These are phyloP conservation scores for Chaetomium globosum DNA, from an alignment of 2,329 filamentous ascomycete species.

Conservation along the genomic window DNA sequence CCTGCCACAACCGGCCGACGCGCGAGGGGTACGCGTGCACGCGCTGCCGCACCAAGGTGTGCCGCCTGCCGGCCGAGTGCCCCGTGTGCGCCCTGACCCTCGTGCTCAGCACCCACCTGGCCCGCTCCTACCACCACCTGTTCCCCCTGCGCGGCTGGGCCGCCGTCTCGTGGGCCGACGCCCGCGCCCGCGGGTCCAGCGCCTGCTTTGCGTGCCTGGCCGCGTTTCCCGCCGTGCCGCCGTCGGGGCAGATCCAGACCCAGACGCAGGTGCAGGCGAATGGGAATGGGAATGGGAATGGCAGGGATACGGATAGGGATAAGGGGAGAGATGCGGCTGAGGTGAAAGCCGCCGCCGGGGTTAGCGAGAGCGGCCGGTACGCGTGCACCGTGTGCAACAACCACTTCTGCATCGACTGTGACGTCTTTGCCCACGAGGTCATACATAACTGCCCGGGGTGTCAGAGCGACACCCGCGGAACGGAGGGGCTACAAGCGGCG, in stretches of 20 bases:
- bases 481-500: slow-evolving; percentile 24
- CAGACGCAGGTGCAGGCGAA: not conserved
- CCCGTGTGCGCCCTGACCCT: slow-evolving; percentile 88
- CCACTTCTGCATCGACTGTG: slow-evolving; percentile 98
- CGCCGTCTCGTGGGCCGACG: slow-evolving; percentile 81
- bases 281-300: slow-evolving; percentile 13
- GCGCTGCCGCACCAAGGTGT: slow-evolving; percentile 85
- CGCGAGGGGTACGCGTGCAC: slow-evolving; percentile 90
- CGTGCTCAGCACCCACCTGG: slow-evolving; percentile 90
- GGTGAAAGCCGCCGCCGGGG: slow-evolving; percentile 54
- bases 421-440: slow-evolving; percentile 91
- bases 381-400: slow-evolving; percentile 82
- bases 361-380: slow-evolving; percentile 85
- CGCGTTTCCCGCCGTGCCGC: slow-evolving; percentile 63
- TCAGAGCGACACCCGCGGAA: slow-evolving; percentile 54
- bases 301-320: slow-evolving; percentile 25
- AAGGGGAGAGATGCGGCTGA: slow-evolving; percentile 36
- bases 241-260: too few species aligned
- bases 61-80: slow-evolving; percentile 85
- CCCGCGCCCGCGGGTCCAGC: slow-evolving; percentile 42
- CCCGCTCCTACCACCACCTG: slow-evolving; percentile 89
- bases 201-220: slow-evolving; percentile 79
- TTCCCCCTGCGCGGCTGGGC: slow-evolving; percentile 90
- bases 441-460: slow-evolving; percentile 96
- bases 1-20: slow-evolving; percentile 82